Evolutionary conservation across 2,329 filamentous ascomycete species (phyloP), one percentile per base, ranked within the genome.

Genomic region (Penicillium sp.): DNA sequence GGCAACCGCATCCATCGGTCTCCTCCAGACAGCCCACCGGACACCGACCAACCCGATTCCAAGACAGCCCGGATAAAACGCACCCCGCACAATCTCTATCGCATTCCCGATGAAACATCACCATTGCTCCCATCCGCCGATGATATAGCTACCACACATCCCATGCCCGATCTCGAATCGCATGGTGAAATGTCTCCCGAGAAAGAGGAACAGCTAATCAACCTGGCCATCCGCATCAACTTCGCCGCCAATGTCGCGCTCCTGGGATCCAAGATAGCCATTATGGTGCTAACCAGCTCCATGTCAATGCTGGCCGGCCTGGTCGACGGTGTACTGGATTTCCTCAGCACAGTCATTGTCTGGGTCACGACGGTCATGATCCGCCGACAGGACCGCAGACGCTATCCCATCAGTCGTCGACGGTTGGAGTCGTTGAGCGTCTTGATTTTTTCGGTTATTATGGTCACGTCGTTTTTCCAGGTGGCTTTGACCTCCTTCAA

Each of bases 151-250:
- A 80, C 38, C 78, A 82, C 1, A 82, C 42, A 49, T 7, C 13
- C 37, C 13, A 42, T 51, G 6, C 73, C 72, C 3, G 74, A 75
- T 10, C 70, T 75, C 9, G 72, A 74, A 16, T 66, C 71, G 3
- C 68, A 74, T 3, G 51, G 60, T 1, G 55, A 61, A 18, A 70
- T 73, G 11, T 65, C 69, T 6, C 71, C 89, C 2, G 85, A 89
- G 61, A 87, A 84, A 52, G 77, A 82, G 39, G 84, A 85, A 49
- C 81, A 79, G 13, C 80, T 95, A 40, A 89, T 96, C 40, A 85
- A 83, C n/a, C 63, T 93, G 16, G 90, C 91, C 34, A 93, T 97
- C 60, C 91, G 89, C 66, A 72, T 94, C 66, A 95, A 94, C 64
- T 79, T 94, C 40, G 70, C 79, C 18, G 89, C 89, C 48, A 95